phyloP scores from a whole-genome alignment of 73 alveolate species.

The Paramecium primaurelia region DNA sequence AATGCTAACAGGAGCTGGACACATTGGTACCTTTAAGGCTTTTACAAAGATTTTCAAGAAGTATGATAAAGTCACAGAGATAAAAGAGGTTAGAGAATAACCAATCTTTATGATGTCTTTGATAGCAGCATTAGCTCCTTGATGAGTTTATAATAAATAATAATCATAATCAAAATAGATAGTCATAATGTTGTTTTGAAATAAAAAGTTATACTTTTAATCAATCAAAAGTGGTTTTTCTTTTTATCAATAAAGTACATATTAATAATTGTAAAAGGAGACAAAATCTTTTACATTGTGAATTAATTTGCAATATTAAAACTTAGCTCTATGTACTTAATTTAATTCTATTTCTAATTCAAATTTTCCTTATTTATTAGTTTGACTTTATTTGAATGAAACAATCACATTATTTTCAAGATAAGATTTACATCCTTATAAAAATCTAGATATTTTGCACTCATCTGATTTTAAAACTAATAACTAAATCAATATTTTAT shows the following conservation, averaged over 20 bases:
- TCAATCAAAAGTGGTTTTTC: no score
- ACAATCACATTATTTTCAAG: not conserved
- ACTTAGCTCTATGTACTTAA: not conserved
- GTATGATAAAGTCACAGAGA: not conserved
- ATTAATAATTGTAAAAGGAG: no score
- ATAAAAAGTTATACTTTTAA: no score
- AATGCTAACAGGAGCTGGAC: not conserved
- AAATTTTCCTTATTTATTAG: not conserved
- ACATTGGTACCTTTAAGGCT: not conserved
- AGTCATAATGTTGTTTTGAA: no score
- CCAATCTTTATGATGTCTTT: no score
- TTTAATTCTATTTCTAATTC: not conserved
- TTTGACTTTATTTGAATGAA: not conserved
- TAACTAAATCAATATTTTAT: not conserved
- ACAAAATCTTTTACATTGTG: not conserved
- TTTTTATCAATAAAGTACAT: no score
- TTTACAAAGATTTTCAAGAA: not conserved
- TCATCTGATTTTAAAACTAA: not conserved
- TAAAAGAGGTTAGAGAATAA: no score
- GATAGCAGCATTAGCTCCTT: no score
- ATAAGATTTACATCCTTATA: not conserved
- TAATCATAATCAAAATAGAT: no score
- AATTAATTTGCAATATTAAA: not conserved
- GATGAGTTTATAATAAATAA: no score
- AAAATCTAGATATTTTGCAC: not conserved